phyloP scores from a whole-genome alignment of 768 basidiomycete species.

The Mycena epipterygia region DNA sequence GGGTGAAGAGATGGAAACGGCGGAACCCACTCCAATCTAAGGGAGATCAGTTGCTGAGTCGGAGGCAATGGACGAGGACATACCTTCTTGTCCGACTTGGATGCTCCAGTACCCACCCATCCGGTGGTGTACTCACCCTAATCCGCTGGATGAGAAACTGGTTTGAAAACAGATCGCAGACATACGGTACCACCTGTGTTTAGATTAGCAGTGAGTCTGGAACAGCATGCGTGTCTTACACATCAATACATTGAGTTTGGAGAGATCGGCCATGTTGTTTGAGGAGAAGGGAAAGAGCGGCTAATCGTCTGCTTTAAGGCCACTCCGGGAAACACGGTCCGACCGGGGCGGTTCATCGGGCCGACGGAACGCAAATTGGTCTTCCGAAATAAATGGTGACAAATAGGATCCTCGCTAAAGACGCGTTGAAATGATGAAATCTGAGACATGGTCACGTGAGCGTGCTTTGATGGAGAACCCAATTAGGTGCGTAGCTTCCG shows the following conservation, averaged over 20 bases:
- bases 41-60: background rate
- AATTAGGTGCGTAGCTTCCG: background rate
- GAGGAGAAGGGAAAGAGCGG: conserved; percentile 1
- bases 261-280: conserved; percentile 55
- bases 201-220: conserved; percentile 31
- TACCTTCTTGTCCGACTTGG: conserved; percentile 95
- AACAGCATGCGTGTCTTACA: conserved; percentile 59
- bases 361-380: background rate
- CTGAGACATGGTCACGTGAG: background rate
- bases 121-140: conserved; percentile 95
- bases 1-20: background rate
- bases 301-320: background rate
- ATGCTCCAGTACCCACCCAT: conserved; percentile 93
- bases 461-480: background rate
- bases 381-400: background rate
- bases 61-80: conserved; percentile 21
- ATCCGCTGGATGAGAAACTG: background rate
- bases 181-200: conserved; percentile 55
- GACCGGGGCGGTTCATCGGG: background rate
- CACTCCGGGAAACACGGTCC: background rate
- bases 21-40: conserved; percentile 75
- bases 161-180: background rate
- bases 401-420: no score
- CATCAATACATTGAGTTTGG: conserved; percentile 82
- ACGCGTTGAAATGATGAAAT: background rate